These are phyloP conservation scores for Arachis hypogaea DNA, from an alignment of 306 rosid genomes.

Conservation along the genomic window DNA sequence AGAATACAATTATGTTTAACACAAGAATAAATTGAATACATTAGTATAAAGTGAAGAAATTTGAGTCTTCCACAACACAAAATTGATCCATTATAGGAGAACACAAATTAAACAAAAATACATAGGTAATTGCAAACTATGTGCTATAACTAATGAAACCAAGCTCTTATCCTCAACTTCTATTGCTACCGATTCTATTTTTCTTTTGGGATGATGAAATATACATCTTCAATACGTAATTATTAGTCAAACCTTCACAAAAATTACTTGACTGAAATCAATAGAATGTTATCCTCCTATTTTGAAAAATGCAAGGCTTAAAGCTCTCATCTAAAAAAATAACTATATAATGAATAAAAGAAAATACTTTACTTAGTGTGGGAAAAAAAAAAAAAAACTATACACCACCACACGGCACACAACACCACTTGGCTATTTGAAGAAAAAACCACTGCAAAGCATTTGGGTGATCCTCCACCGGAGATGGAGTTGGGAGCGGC, in stretches of 20 bases:
- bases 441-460: constrained; percentile 66
- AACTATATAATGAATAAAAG: constrained; percentile 16
- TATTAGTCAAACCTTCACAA: constrained; percentile 29
- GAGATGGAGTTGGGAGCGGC: constrained; percentile 62
- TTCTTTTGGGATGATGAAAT: background rate
- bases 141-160: background rate
- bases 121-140: background rate
- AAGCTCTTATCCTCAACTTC: background rate
- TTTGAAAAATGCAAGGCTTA: constrained; percentile 11
- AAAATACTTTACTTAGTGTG: constrained; percentile 3
- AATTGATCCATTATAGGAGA: background rate
- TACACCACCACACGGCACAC: constrained; percentile 66
- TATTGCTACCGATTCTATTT: background rate
- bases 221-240: background rate
- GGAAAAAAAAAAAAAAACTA: constrained; percentile 31
- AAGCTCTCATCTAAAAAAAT: background rate
- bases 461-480: constrained; percentile 48
- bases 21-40: background rate
- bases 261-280: constrained; percentile 48
- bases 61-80: background rate
- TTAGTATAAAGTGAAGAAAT: background rate
- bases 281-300: constrained; percentile 39
- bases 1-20: too few species aligned
- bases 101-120: background rate
- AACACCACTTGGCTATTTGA: constrained; percentile 62